Evolutionary conservation across 495 filamentous ascomycete genomes (phyloP), one percentile per base, ranked within the genome.

Genomic region (Podospora fimiseda): DNA sequence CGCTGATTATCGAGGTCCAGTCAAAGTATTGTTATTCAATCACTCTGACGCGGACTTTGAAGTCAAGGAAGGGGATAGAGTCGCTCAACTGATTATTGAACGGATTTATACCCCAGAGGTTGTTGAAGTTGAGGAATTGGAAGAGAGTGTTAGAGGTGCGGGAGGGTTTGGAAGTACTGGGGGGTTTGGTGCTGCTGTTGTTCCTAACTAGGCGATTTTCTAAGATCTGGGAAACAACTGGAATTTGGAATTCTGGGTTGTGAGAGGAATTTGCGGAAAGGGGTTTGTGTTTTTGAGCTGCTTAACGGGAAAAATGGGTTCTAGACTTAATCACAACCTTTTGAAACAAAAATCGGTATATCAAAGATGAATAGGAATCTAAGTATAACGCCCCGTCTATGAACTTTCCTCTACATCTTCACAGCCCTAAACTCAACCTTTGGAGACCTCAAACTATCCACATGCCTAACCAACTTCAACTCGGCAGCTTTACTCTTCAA

Each of bases 121-220:
- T 18, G 62, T 84, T 46, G 90, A 93, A 60, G 93, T 96, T 8
- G 77, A 87, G 69, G 81, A 90, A 72, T 70, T 98, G 53, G 89
- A 93, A 64, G 89, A 89, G 79, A 96, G 88, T 61, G 86, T 92
- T 18, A 74, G 93, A 45, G 93, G 93, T 19, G 89, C 82, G 0
- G 92, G 90, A 15, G 93, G 93, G 8, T 98, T 98, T 62, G 93
- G 93, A 27, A 96, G 90, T 61, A 98, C 93, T 13, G 93, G 92
- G 11, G 61, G 46, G 13, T 51, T 51, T 33, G 49, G 49, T n/a
- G 38, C 23, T 23, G 24, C 21, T 14, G 9, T 14, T 33, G 44
- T 16, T 4, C 19, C 43, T 9, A 13, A 5, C 11, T 8, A 21
- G 39, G 39, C 39, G 8, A n/a, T n/a, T 5, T 4, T 4, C 16